phyloP scores from a whole-genome alignment of 805 yeast species.

The Ogataea chonburiensis region DNA sequence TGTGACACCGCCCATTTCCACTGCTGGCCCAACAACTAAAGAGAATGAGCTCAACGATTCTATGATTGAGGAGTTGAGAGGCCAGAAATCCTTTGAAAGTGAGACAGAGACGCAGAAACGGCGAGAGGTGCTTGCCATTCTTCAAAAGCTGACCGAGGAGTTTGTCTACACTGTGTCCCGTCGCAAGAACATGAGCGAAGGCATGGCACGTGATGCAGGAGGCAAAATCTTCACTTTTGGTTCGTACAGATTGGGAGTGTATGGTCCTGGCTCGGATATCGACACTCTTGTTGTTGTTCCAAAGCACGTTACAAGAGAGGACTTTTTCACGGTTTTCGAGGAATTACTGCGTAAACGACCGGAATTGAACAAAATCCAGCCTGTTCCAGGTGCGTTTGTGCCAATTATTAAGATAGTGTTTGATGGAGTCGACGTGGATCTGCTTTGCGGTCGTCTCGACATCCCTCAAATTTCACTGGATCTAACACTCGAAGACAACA shows the following conservation, averaged over 20 bases:
- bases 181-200: constrained; percentile 89
- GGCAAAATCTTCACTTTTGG: constrained; percentile 97
- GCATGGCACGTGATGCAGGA: constrained; percentile 97
- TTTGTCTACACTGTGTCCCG: constrained; percentile 82
- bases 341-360: constrained; percentile 65
- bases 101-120: constrained; percentile 82
- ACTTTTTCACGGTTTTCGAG: constrained; percentile 82
- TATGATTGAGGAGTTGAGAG: constrained; percentile 74
- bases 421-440: constrained; percentile 89
- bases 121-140: constrained; percentile 63
- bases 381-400: constrained; percentile 97
- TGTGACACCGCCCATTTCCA: constrained; percentile 80
- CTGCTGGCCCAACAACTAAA: constrained; percentile 78
- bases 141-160: constrained; percentile 74
- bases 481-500: constrained; percentile 79
- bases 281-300: constrained; percentile 97
- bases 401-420: constrained; percentile 91
- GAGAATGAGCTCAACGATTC: constrained; percentile 76
- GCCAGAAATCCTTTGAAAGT: constrained; percentile 84
- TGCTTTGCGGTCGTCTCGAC: constrained; percentile 80
- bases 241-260: constrained; percentile 90
- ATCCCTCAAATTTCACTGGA: constrained; percentile 78
- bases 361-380: constrained; percentile 85
- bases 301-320: constrained; percentile 87
- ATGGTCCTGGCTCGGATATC: constrained; percentile 98